These are phyloP conservation scores for Ophiocordyceps polyrhachis-furcata DNA, from an alignment of 2,329 filamentous ascomycete genomes.

Conservation along the genomic window DNA sequence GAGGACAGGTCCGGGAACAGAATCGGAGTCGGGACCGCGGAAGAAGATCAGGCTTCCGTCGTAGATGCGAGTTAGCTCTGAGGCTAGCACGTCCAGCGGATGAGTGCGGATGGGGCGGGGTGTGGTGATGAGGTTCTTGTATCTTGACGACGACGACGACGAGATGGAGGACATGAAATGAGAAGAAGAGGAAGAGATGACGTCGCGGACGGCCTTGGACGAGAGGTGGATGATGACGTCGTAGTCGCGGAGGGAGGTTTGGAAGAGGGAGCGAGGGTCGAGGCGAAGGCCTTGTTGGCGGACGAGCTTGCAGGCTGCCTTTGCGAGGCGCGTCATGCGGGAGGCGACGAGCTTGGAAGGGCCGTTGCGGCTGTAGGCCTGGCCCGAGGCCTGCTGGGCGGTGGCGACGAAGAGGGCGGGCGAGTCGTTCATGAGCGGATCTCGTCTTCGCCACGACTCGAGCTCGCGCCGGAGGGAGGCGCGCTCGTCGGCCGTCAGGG, in stretches of 20 bases:
- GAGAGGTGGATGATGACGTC: slow-evolving; percentile 68
- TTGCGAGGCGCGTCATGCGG: slow-evolving; percentile 65
- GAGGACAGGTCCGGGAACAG: slow-evolving; percentile 23
- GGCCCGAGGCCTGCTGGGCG: slow-evolving; percentile 57
- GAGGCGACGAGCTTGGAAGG: slow-evolving; percentile 71
- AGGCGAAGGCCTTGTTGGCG: slow-evolving; percentile 32
- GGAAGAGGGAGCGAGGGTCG: slow-evolving; percentile 41
- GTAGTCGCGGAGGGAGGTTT: slow-evolving; percentile 56
- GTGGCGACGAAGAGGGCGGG: slow-evolving; percentile 61
- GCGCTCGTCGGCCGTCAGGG: slow-evolving; percentile 42
- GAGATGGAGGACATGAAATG: slow-evolving; percentile 9
- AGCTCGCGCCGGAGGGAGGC: slow-evolving; percentile 51
- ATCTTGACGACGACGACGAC: slow-evolving; percentile 28
- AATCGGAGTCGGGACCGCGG: slow-evolving; percentile 41
- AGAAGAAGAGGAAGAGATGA: slow-evolving; percentile 20
- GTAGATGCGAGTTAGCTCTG: slow-evolving; percentile 50
- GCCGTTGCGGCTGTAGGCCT: slow-evolving; percentile 53
- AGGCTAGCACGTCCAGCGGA: slow-evolving; percentile 43
- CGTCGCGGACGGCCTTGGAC: slow-evolving; percentile 26
- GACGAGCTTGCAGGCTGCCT: slow-evolving; percentile 50
- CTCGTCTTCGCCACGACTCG: slow-evolving; percentile 69
- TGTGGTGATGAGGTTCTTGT: slow-evolving; percentile 59
- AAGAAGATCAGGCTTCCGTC: slow-evolving; percentile 62
- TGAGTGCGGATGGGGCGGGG: slow-evolving; percentile 34
- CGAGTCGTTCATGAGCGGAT: slow-evolving; percentile 75